Evolutionary conservation across 768 basidiomycete genomes (phyloP), one percentile per base, ranked within the genome.

Genomic region (Coprinopsis sp.): DNA sequence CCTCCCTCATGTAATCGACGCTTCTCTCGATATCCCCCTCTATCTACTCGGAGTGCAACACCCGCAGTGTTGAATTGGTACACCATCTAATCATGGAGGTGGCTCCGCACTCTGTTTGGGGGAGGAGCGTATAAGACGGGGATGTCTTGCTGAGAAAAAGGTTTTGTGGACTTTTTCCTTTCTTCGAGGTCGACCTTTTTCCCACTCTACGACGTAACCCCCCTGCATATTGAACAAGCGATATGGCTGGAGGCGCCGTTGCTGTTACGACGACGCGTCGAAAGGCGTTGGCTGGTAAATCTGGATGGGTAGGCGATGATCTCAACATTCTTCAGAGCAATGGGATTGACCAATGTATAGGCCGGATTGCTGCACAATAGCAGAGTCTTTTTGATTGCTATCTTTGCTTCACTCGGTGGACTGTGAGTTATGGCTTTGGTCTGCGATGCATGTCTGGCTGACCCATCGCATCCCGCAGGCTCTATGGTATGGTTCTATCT

Each of bases 351-450:
- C n/a, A n/a, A n/a, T 13, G 16, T 22, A 21, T 55, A 81, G 83
- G 74, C 72, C 46, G 84, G 83, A 6, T 68, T 87, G 28, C 67
- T 86, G 3, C 76, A 77, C 50, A 91, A 91, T 59, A 70, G 77
- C 37, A 73, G 70, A 53, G 68, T 85, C 22, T 81, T 88, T 47
- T 68, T 74, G 22, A 79, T 87, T 43, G 79, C 87, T 12, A 74
- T 86, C 16, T 91, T 89, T 56, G 87, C 87, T 2, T 87, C 85
- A 12, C 69, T 89, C 18, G 88, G 88, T 59, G 86, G 87, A 56
- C 63, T 91, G 73, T 82, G 67, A 56, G 82, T 71, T 27, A 21
- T 14, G n/a, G 30, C 51, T 38, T 19, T 14, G 37, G 27, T 38
- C 31, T 29, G 18, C 22, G 16, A 18, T 27, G 41, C 19, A 44